Evolutionary conservation across 2,329 filamentous ascomycete genomes (phyloP), one percentile per base, ranked within the genome.

Genomic region (Fusarium liriodendri): DNA sequence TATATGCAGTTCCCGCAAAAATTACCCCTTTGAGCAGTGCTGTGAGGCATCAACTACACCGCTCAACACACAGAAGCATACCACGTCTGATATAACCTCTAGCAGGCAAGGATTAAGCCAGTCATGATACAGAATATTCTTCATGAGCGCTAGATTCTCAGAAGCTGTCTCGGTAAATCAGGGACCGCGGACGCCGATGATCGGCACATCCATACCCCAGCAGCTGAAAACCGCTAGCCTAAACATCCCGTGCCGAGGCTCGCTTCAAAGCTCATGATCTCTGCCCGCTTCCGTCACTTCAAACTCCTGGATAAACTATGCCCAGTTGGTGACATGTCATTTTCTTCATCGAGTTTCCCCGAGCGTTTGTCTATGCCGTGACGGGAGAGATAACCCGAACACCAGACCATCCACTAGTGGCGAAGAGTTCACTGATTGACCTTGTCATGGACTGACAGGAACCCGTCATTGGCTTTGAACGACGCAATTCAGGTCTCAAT

Each of bases 1-100:
- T 60, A 32, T 45, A 69, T 62, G 33, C 63, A 40, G 16, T 22
- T 74, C 40, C 72, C 72, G 72, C 72, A 74, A 74, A 33, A 75
- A 73, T 74, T 74, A 64, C 72, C 69, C 40, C 42, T 73, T 75
- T 67, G 42, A 70, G 62, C 54, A 66, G 33, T 38, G 25, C 6
- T 14, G 27, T 54, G 18, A 54, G 27, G 47, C 27, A 54, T 54
- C 47, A 20, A 7, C 47, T 20, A 32, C 47, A 54, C 47, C 47
- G 27, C 47, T 32, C 18, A 32, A 32, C 27, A 54, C 18, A 13
- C 47, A 29, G 7, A 50, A 2, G 16, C 22, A 27, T 50, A 29
- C 16, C 27, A 29, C 27, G 27, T 54, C 27, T 54, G 18, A 32
- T 54, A 32, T 29, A 54, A 32, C 18, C 8, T 32, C 6, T 9